Evolutionary conservation across 129 eudicot genomes (phyloP).

Genomic region (Silybum marianum): DNA sequence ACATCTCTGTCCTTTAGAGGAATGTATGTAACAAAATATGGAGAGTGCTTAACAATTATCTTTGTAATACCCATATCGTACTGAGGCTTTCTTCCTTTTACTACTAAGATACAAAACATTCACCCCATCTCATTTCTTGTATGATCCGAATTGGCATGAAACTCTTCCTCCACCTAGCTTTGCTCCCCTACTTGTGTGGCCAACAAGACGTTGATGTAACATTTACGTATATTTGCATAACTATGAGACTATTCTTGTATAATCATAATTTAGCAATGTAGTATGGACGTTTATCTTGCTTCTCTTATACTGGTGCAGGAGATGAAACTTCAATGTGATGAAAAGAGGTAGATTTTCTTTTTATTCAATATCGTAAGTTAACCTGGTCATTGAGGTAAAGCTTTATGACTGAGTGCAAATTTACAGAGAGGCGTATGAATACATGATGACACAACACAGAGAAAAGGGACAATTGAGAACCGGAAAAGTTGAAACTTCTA

Average conservation of each 20-base stretch:
- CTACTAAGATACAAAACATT: neutral
- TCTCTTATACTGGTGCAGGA: slow-evolving; percentile 61
- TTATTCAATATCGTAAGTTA: neutral
- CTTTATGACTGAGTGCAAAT: slow-evolving; percentile 26
- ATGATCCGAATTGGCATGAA: neutral
- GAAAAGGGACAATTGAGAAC: slow-evolving; percentile 70
- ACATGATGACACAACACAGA: slow-evolving; percentile 72
- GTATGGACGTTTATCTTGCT: slow-evolving; percentile 19
- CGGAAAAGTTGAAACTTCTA: slow-evolving; percentile 69
- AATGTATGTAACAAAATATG: neutral
- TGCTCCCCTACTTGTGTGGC: neutral
- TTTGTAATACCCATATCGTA: neutral
- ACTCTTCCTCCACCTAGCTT: neutral
- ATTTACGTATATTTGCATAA: neutral
- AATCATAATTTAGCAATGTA: neutral
- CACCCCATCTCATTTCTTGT: neutral
- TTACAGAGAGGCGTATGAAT: slow-evolving; percentile 76
- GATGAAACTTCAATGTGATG: slow-evolving; percentile 93
- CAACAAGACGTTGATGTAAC: neutral
- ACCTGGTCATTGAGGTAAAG: slow-evolving; percentile 15
- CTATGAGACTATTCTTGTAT: neutral
- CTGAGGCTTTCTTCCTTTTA: neutral
- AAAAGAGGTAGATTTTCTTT: slow-evolving; percentile 64
- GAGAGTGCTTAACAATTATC: neutral
- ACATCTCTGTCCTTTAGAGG: neutral